Conservation (phyloP, 2,329 filamentous ascomycete genomes). For the Neopestalotiopsis rosae region DNA sequence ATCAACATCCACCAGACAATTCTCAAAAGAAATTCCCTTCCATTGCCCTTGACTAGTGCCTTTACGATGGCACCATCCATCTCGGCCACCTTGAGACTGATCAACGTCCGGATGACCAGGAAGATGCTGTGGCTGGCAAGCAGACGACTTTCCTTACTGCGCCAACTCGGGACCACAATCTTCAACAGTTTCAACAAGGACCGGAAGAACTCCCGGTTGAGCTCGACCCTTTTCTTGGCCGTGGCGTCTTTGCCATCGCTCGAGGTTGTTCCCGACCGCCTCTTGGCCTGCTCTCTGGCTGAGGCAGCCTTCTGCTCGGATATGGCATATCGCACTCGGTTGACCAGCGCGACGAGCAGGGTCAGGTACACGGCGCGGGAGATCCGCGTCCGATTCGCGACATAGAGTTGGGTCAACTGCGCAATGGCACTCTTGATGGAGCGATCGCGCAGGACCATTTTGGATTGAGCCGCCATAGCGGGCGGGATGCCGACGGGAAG, state of each 20-base stretch:
- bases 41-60: constrained; percentile 87
- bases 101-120: constrained; percentile 85
- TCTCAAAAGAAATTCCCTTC: constrained; percentile 84
- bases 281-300: constrained; percentile 66
- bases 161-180: constrained; percentile 91
- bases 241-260: constrained; percentile 37
- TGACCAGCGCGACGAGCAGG: constrained; percentile 78
- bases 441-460: constrained; percentile 67
- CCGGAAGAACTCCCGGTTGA: constrained; percentile 83
- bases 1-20: constrained; percentile 99
- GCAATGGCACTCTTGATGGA: constrained; percentile 69
- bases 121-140: constrained; percentile 93
- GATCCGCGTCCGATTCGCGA: constrained; percentile 80
- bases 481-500: not conserved
- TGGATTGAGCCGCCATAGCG: constrained; percentile 77
- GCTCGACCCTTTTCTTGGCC: constrained; percentile 74
- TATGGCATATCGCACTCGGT: constrained; percentile 90
- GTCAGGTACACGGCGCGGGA: constrained; percentile 84
- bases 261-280: constrained; percentile 57
- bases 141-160: constrained; percentile 84
- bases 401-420: constrained; percentile 74
- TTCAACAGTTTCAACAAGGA: constrained; percentile 77
- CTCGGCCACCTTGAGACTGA: constrained; percentile 94
- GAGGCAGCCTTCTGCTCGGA: constrained; percentile 90
- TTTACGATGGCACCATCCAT: constrained; percentile 94